Conservation (phyloP, 2,329 filamentous ascomycete genomes). For the Eurotiales sp. region DNA sequence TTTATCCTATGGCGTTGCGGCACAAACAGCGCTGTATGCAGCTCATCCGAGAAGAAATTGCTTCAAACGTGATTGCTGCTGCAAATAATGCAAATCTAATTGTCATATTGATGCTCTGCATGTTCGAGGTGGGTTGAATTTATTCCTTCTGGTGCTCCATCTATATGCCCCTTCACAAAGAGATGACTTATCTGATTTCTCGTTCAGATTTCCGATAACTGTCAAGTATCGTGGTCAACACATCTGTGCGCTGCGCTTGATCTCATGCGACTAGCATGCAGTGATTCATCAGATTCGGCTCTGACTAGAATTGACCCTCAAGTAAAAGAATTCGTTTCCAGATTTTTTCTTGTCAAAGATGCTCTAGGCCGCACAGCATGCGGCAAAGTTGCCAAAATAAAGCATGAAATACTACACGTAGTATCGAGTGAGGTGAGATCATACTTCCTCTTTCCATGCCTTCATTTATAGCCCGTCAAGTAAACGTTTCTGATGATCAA, state of each 20-base stretch:
- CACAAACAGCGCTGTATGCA: conserved; percentile 17
- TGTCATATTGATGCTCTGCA: conserved; percentile 15
- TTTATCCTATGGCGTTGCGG: conserved; percentile 12
- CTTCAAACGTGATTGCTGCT: conserved; percentile 4
- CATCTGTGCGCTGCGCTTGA: conserved; percentile 16
- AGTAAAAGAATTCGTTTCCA: conserved; percentile 14
- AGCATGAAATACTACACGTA: conserved; percentile 11
- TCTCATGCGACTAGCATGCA: conserved; percentile 11
- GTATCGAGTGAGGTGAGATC: conserved; percentile 12
- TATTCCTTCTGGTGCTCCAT: too few relatives aligned
- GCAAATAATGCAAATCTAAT: conserved; percentile 16
- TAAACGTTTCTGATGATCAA: too few relatives aligned
- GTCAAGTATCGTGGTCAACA: conserved; percentile 16
- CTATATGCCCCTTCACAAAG: background rate
- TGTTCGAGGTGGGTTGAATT: conserved; percentile 16
- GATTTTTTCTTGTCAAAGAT: conserved; percentile 17
- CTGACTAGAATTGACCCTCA: conserved; percentile 2
- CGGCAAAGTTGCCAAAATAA: conserved; percentile 15
- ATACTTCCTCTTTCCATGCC: background rate
- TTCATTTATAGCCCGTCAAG: too few relatives aligned
- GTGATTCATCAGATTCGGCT: background rate
- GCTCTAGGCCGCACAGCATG: conserved; percentile 16
- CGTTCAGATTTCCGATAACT: conserved; percentile 15
- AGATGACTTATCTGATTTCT: conserved; percentile 3
- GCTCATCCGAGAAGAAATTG: conserved; percentile 15